Evolutionary conservation across 73 alveolate species (phyloP).

Genomic region (Paramecium sexaurelia): DNA sequence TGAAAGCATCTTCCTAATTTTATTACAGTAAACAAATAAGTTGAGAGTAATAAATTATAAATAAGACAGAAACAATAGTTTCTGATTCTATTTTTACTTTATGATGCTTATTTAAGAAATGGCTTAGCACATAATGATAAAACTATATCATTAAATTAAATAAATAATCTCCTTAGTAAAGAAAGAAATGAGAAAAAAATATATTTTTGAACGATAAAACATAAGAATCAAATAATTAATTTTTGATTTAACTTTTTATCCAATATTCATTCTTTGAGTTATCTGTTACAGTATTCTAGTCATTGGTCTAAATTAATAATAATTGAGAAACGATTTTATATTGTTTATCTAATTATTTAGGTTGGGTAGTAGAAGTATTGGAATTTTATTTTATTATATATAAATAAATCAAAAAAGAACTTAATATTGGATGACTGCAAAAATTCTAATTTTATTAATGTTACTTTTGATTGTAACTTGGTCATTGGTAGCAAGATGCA

Average conservation of each 20-base stretch:
- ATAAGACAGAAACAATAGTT: not conserved
- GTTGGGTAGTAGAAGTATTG: too few relatives aligned
- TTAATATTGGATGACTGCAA: not conserved
- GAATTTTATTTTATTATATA: too few relatives aligned
- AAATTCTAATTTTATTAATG: not conserved
- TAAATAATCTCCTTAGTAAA: not conserved
- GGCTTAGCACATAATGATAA: not conserved
- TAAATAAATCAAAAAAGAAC: not conserved
- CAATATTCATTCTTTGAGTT: not conserved
- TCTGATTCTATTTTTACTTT: not conserved
- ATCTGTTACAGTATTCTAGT: too few relatives aligned
- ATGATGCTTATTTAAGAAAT: not conserved
- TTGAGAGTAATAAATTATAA: not conserved
- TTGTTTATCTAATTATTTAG: too few relatives aligned
- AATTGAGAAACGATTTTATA: too few relatives aligned
- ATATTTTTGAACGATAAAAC: too few relatives aligned
- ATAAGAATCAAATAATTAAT: too few relatives aligned
- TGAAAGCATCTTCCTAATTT: not conserved
- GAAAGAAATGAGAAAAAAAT: not conserved
- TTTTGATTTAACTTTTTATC: too few relatives aligned
- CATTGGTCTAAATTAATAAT: too few relatives aligned
- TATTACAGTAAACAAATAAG: not conserved
- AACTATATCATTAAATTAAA: not conserved
- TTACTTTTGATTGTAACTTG: not conserved
- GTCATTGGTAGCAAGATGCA: not conserved